phyloP scores from a whole-genome alignment of 441 rosid genomes.

The Viola pubescens region DNA sequence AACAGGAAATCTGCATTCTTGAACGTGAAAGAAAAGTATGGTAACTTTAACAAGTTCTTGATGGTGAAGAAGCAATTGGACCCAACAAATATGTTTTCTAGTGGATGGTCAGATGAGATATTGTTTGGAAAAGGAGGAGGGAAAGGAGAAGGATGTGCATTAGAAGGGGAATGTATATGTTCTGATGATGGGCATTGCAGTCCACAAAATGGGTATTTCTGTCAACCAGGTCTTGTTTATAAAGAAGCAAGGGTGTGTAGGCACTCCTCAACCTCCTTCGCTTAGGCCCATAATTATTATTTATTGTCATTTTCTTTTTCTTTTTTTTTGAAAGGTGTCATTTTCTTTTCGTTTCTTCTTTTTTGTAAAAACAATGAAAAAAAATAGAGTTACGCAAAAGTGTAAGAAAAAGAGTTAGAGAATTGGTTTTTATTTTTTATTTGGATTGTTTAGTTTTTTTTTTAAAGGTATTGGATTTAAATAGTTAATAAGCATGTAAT shows the following conservation, averaged over 20 bases:
- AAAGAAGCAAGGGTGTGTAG: constrained; percentile 72
- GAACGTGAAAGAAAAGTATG: constrained; percentile 46
- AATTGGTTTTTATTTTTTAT: too few species aligned
- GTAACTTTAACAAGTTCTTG: constrained; percentile 36
- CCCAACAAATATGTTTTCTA: constrained; percentile 50
- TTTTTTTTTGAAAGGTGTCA: too few species aligned
- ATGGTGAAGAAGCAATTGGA: constrained; percentile 57
- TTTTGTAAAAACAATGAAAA: too few species aligned
- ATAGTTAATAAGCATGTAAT: too few species aligned
- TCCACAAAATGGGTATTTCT: constrained; percentile 54
- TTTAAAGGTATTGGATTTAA: too few species aligned
- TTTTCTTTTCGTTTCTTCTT: too few species aligned
- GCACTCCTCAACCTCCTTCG: constrained; percentile 19
- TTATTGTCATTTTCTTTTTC: too few species aligned
- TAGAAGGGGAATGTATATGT: constrained; percentile 80
- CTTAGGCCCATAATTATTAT: background rate
- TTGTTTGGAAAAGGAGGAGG: constrained; percentile 32
- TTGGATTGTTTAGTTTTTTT: too few species aligned
- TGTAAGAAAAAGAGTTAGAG: too few species aligned
- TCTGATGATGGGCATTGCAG: constrained; percentile 68
- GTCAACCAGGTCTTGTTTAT: constrained; percentile 55
- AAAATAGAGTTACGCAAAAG: too few species aligned
- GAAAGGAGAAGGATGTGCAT: constrained; percentile 60
- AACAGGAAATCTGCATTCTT: constrained; percentile 62
- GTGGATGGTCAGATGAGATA: constrained; percentile 68